Percentiles rank a stretch among this genome's conserved stretches.
phyloP scores from a whole-genome alignment of 75 land plant genomes.

The Picea glauca region DNA sequence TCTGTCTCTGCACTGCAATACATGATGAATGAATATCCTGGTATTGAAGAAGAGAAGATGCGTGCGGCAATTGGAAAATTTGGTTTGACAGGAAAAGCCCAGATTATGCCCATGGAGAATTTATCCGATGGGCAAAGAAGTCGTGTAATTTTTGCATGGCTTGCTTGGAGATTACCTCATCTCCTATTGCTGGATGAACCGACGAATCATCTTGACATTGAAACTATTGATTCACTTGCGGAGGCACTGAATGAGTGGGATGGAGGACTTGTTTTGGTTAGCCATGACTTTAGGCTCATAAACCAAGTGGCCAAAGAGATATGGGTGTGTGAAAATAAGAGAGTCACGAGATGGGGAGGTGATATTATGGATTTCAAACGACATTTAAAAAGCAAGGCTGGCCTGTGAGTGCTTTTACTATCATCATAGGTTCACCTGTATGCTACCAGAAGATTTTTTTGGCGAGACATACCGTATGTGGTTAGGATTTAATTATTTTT shows the following conservation, averaged over 20 bases:
- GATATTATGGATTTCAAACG: conserved; percentile 87
- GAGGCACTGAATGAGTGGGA: conserved; percentile 95
- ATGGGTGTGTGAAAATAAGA: conserved; percentile 86
- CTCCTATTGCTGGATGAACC: conserved; percentile 72
- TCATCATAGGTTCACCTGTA: neutral
- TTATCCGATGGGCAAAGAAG: conserved; percentile 31
- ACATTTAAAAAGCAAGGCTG: conserved; percentile 75
- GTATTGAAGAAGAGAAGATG: conserved; percentile 89
- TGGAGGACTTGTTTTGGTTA: conserved; percentile 88
- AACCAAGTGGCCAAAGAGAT: conserved; percentile 92
- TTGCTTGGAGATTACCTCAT: conserved; percentile 36
- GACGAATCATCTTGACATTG: conserved; percentile 54
- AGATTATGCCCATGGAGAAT: conserved; percentile 39
- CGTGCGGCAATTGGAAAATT: conserved; percentile 74
- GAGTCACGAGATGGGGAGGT: conserved; percentile 77
- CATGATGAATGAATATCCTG: conserved; percentile 82
- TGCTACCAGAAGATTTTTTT: neutral
- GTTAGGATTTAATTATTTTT: neutral
- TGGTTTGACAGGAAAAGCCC: conserved; percentile 72
- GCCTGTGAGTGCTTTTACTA: conserved; percentile 25
- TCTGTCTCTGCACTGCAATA: conserved; percentile 71
- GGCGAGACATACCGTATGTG: too few species aligned
- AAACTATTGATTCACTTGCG: conserved; percentile 70
- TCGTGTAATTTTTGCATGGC: conserved; percentile 33
- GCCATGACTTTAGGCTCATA: conserved; percentile 88